Conservation (phyloP, 352 stramenopile genomes). For the Phytophthora macrochlamydospora region DNA sequence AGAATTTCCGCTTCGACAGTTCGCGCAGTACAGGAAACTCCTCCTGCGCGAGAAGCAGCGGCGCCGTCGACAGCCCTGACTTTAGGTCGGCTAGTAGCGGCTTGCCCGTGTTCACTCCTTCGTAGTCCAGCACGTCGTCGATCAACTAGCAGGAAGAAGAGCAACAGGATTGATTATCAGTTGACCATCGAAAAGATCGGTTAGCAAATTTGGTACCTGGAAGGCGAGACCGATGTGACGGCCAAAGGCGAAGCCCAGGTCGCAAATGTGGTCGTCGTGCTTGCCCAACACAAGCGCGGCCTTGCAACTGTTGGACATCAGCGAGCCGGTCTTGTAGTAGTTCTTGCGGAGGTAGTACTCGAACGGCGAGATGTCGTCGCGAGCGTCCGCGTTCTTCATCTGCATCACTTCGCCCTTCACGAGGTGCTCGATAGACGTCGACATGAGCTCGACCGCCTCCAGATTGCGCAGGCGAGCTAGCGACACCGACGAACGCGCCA, state of each 20-base stretch:
- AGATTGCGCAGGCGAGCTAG: slow-evolving; percentile 95
- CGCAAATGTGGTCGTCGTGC: slow-evolving; percentile 82
- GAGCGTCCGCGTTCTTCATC: slow-evolving; percentile 90
- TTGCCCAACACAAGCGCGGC: slow-evolving; percentile 93
- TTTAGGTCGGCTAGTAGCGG: slow-evolving; percentile 95
- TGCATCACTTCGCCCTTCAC: slow-evolving; percentile 99
- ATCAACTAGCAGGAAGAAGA: slow-evolving; percentile 76
- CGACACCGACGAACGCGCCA: slow-evolving; percentile 95
- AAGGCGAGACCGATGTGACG: slow-evolving; percentile 98
- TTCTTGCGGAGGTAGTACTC: slow-evolving; percentile 98
- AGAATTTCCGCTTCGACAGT: slow-evolving; percentile 93
- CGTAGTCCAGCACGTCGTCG: slow-evolving; percentile 99
- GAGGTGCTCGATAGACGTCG: slow-evolving; percentile 98
- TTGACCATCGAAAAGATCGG: slow-evolving; percentile 19
- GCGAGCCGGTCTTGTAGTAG: slow-evolving; percentile 99
- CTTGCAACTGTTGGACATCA: slow-evolving; percentile 98
- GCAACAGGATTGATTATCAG: slow-evolving; percentile 4
- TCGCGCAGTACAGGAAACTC: slow-evolving; percentile 92
- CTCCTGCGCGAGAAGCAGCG: slow-evolving; percentile 96
- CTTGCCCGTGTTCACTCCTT: slow-evolving; percentile 94
- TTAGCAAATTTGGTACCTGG: slow-evolving; percentile 72
- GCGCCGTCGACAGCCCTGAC: slow-evolving; percentile 96
- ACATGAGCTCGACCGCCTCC: slow-evolving; percentile 97
- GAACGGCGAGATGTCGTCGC: slow-evolving; percentile 82
- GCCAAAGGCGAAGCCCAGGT: slow-evolving; percentile 95